A percentile compares a stretch with the other conserved stretches of the same genome.
phyloP scores from a whole-genome alignment of 2,329 filamentous ascomycete genomes.

The Aspergillus amoenus region DNA sequence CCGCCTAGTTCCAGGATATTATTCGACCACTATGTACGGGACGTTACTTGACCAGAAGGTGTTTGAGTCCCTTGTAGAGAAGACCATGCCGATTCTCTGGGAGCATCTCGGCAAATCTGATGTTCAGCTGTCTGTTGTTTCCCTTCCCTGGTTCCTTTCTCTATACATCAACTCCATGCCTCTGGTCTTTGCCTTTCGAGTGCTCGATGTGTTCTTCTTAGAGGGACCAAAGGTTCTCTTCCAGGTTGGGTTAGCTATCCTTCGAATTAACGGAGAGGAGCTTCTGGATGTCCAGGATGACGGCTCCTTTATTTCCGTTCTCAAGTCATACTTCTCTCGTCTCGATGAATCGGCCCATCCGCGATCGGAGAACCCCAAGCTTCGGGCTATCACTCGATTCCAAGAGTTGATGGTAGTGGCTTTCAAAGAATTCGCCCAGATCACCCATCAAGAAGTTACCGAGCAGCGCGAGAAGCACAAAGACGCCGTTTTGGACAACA shows the following conservation, averaged over 20 bases:
- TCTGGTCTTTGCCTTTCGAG: constrained; percentile 92
- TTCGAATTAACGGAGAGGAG: constrained; percentile 95
- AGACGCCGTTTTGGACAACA: constrained; percentile 88
- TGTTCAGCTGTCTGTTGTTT: constrained; percentile 95
- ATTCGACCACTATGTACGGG: constrained; percentile 98
- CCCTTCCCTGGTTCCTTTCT: constrained; percentile 95
- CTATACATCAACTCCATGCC: constrained; percentile 99
- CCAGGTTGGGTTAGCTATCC: constrained; percentile 93
- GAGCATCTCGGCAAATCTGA: constrained; percentile 96
- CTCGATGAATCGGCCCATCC: constrained; percentile 95
- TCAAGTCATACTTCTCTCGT: constrained; percentile 91
- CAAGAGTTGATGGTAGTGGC: constrained; percentile 99
- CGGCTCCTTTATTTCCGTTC: constrained; percentile 91
- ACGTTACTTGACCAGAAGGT: constrained; percentile 95
- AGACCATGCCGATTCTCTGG: constrained; percentile 98
- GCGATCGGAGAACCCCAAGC: constrained; percentile 90
- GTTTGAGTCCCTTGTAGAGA: constrained; percentile 96
- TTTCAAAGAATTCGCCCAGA: constrained; percentile 95
- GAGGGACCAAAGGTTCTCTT: constrained; percentile 97
- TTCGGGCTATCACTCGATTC: constrained; percentile 90
- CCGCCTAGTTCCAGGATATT: constrained; percentile 90
- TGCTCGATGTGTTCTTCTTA: constrained; percentile 96
- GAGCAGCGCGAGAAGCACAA: constrained; percentile 92
- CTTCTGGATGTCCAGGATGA: constrained; percentile 90
- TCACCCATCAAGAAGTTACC: constrained; percentile 88